phyloP scores from a whole-genome alignment of 306 rosid genomes.

The Prunus mume region DNA sequence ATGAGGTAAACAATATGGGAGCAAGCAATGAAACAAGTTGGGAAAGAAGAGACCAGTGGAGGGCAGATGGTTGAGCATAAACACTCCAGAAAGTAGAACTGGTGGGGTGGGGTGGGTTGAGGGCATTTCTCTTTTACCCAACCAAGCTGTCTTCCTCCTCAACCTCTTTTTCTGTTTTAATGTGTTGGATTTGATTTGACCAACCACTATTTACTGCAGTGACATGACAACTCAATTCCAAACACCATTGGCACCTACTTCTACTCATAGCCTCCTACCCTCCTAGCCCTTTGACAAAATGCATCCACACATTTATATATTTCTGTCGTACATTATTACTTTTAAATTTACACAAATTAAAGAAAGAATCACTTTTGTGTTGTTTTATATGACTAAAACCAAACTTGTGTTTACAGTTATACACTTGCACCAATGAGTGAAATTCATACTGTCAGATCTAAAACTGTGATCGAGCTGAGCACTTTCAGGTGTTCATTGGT shows the following conservation, averaged over 20 bases:
- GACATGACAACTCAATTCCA: constrained; percentile 8
- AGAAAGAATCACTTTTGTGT: neutral
- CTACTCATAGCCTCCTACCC: neutral
- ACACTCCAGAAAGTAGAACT: neutral
- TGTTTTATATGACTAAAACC: neutral
- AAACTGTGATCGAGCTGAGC: neutral
- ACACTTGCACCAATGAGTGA: neutral
- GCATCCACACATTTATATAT: too few species aligned
- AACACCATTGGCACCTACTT: neutral
- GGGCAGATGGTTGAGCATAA: too few species aligned
- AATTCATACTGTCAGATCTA: neutral
- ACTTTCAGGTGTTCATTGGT: neutral
- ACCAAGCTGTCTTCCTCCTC: neutral
- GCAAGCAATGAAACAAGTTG: constrained; percentile 6
- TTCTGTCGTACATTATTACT: too few species aligned
- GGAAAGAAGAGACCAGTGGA: neutral
- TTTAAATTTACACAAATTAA: too few species aligned
- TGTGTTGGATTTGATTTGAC: constrained; percentile 12
- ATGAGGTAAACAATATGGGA: neutral
- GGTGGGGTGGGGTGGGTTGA: neutral
- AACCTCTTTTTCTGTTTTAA: neutral
- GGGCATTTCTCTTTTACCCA: neutral
- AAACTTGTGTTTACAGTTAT: neutral
- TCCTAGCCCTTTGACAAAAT: neutral
- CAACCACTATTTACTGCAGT: neutral